Conservation (phyloP, 805 yeast genomes). For the Yarrowia sp. region DNA sequence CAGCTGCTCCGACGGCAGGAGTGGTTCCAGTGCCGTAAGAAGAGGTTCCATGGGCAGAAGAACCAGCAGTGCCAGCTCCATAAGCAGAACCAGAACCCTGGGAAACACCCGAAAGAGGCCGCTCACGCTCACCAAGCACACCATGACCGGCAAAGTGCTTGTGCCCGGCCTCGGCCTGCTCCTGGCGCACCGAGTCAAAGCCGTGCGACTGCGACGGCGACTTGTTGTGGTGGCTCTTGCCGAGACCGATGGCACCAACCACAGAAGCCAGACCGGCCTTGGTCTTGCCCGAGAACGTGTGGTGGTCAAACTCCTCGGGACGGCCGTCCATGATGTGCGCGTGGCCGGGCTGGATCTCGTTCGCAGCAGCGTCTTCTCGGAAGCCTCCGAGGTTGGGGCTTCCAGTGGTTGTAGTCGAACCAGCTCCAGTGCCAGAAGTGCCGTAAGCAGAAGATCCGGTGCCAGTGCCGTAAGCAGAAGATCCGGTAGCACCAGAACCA, state of each 20-base stretch:
- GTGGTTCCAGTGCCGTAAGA: no score
- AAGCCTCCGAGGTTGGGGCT: neutral
- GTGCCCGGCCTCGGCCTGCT: neutral
- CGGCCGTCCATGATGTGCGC: constrained; percentile 11
- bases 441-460: neutral
- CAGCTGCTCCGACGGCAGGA: neutral
- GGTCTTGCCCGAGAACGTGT: neutral
- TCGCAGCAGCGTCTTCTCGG: neutral
- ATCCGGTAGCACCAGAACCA: neutral
- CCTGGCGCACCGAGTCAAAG: neutral
- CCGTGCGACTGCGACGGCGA: neutral
- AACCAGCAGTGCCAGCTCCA: neutral
- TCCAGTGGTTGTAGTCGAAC: neutral
- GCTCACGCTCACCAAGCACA: neutral
- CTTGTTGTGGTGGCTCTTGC: neutral
- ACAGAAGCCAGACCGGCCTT: constrained; percentile 20
- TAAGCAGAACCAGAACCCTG: neutral
- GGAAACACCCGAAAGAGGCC: neutral
- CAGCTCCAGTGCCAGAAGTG: neutral
- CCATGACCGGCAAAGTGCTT: constrained; percentile 17
- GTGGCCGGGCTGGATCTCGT: neutral
- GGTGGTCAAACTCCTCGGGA: constrained; percentile 3
- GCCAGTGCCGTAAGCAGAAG: neutral
- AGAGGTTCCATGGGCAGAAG: no score
- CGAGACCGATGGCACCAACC: constrained; percentile 1